These are phyloP conservation scores for Russula dissimulans DNA, from an alignment of 768 basidiomycete species.

Conservation along the genomic window DNA sequence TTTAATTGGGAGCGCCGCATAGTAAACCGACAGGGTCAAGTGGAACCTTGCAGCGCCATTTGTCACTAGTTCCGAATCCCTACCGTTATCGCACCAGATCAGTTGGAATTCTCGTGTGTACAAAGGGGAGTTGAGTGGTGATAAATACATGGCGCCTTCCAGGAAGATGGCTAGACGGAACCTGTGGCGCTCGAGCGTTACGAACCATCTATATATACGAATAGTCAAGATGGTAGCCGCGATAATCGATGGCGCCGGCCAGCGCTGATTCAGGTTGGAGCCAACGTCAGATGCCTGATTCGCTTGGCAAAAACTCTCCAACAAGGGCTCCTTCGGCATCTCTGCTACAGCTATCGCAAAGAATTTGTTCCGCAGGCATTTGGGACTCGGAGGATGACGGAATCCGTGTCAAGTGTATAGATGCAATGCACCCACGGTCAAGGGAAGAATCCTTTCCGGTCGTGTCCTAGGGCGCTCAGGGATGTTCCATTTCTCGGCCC, in stretches of 20 bases:
- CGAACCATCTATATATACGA: neutral
- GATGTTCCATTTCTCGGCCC: no score
- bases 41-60: neutral
- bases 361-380: no score
- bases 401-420: no score
- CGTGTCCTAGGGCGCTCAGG: no score
- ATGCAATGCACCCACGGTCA: no score
- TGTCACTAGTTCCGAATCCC: neutral
- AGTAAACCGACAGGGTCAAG: neutral
- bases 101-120: no score
- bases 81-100: neutral
- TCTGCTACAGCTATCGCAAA: no score
- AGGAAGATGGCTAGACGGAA: neutral
- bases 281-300: neutral
- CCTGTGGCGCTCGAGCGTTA: neutral
- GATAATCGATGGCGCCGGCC: neutral
- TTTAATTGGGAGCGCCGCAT: neutral
- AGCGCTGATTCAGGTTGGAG: neutral
- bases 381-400: no score
- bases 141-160: neutral
- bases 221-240: no score
- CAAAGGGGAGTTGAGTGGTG: neutral
- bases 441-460: no score
- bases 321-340: no score
- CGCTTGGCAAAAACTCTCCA: no score